These are phyloP conservation scores for Magnolia sinica DNA, from an alignment of 164 flowering plant species.

Conservation along the genomic window DNA sequence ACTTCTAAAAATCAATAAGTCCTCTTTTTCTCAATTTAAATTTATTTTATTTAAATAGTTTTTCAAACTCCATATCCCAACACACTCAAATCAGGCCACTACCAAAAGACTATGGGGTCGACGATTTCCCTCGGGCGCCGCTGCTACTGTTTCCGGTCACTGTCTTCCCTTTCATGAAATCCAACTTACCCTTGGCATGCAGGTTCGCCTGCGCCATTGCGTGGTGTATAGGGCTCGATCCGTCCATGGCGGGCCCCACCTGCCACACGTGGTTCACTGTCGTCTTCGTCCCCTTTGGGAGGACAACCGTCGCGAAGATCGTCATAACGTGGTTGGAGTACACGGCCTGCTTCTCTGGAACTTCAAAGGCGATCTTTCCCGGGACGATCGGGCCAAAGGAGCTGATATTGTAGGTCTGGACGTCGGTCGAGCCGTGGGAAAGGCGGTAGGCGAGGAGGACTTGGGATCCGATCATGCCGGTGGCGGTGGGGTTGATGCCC, in stretches of 20 bases:
- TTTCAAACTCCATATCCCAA: not conserved
- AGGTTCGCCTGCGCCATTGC: conserved; percentile 36
- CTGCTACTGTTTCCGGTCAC: not conserved
- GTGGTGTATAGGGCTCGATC: conserved; percentile 41
- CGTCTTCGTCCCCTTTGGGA: conserved; percentile 22
- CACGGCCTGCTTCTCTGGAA: not conserved
- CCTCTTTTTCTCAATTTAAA: too few species aligned
- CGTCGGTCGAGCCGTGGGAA: not conserved
- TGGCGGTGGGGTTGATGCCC: conserved; percentile 33
- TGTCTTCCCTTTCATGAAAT: conserved; percentile 29
- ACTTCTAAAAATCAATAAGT: too few species aligned
- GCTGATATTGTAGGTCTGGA: conserved; percentile 7
- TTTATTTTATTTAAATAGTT: too few species aligned
- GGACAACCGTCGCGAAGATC: conserved; percentile 39
- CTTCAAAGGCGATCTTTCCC: not conserved
- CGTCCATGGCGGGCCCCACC: conserved; percentile 47
- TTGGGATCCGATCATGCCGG: conserved; percentile 32
- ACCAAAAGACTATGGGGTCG: not conserved
- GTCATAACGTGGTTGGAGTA: conserved; percentile 24
- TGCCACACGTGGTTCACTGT: conserved; percentile 83
- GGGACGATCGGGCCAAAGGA: not conserved
- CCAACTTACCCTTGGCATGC: conserved; percentile 39
- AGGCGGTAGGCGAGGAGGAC: conserved; percentile 22
- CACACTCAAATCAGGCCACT: not conserved
- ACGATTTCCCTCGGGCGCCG: not conserved